phyloP scores from a whole-genome alignment of 371 early-diverging fungal genomes.

The Actinomucor elegans region DNA sequence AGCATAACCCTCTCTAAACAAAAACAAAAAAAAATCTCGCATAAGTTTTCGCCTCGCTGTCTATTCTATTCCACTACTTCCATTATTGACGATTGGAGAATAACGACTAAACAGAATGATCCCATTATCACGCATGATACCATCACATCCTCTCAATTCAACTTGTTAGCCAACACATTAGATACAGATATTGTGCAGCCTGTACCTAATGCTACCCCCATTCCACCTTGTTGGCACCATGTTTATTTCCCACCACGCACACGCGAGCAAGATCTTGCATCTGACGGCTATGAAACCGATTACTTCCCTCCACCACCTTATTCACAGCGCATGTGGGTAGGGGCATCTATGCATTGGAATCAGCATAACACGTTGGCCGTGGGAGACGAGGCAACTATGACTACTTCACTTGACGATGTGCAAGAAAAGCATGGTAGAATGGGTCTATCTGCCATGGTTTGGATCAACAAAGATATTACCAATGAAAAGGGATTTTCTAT shows the following conservation, averaged over 20 bases:
- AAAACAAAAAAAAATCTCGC: too few relatives aligned
- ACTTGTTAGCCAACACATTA: conserved; percentile 34
- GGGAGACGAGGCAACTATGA: conserved; percentile 61
- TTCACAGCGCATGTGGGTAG: conserved; percentile 84
- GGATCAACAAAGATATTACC: conserved; percentile 58
- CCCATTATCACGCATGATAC: conserved; percentile 11
- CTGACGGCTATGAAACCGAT: conserved; percentile 78
- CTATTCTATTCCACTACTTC: too few relatives aligned
- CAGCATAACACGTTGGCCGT: conserved; percentile 59
- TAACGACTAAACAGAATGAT: not conserved
- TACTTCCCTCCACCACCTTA: conserved; percentile 80
- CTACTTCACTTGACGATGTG: conserved; percentile 52
- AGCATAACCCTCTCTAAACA: too few relatives aligned
- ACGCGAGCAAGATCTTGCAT: conserved; percentile 65
- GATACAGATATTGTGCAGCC: conserved; percentile 15
- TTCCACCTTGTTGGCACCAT: conserved; percentile 80
- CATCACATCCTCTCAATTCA: conserved; percentile 32
- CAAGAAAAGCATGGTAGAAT: conserved; percentile 49
- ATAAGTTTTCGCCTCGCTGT: too few relatives aligned
- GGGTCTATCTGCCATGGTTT: conserved; percentile 72
- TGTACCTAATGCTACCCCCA: conserved; percentile 31
- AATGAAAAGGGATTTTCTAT: conserved; percentile 68
- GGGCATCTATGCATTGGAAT: conserved; percentile 67
- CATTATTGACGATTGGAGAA: not conserved
- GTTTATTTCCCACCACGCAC: conserved; percentile 75